Evolutionary conservation across 2,329 filamentous ascomycete genomes (phyloP), one percentile per base, ranked within the genome.

Genomic region (Nemania diffusa): DNA sequence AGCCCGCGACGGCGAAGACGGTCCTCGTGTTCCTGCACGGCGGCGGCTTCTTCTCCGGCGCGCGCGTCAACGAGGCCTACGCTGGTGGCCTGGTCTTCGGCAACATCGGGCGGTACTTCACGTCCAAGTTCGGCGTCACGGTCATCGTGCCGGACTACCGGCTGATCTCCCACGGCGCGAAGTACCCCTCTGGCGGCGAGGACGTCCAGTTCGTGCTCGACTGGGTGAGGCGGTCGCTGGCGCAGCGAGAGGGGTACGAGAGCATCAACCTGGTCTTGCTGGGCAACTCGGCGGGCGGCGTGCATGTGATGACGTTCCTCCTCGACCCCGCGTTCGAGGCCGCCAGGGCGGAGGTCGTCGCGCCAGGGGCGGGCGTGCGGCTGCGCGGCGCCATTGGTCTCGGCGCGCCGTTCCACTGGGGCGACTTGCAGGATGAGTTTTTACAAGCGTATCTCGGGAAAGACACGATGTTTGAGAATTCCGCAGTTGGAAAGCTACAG

Each of bases 271-370:
- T 82, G 1, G 78, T 78, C 63, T 59, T 81, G 13, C 72, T 82
- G 70, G 80, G 80, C 0, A 81, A 81, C 65, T 81, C 80, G 3
- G 80, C 79, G 1, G 80, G 80, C 8, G 80, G 79, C 24, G 75
- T 80, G 8, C 79, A 82, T 59, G 63, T 76, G 22, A 62, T 76
- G 0, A 81, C 80, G 0, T 82, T 78, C 57, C 71, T 81, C 20
- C 70, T 82, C 2, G 70, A 72, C 15, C 65, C 72, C 5, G 56
- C 29, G 1, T 75, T 77, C 50, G 72, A 71, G 24, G 70, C 62
- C 11, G 63, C 69, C 1, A 69, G 72, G 11, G 68, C 65, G 6
- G 56, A 29, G 1, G 29, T 76, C 29, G 5, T 69, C 5, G 64
- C 60, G 0, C 46, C 57, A 15, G 66, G 59, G 17, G 22, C 52